Conservation (phyloP, 805 yeast genomes). For the Candida stauntonica region DNA sequence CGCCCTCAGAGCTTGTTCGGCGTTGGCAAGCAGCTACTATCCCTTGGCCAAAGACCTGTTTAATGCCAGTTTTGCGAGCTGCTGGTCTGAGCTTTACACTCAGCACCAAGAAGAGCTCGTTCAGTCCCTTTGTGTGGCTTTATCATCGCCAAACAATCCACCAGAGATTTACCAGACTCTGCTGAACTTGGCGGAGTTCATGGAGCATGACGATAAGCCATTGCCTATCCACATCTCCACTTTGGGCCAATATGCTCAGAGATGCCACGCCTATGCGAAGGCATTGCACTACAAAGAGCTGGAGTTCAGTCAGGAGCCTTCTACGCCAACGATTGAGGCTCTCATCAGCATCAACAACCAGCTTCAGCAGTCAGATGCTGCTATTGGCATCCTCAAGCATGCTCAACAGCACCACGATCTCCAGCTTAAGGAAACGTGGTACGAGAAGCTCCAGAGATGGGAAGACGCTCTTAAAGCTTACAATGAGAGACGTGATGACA, state of each 20-base stretch:
- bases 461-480: constrained; percentile 94
- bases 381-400: constrained; percentile 91
- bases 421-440: constrained; percentile 96
- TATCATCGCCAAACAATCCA: constrained; percentile 86
- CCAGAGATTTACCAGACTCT: constrained; percentile 93
- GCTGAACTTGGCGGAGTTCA: constrained; percentile 85
- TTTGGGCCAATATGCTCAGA: constrained; percentile 86
- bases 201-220: constrained; percentile 97
- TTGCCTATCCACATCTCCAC: constrained; percentile 88
- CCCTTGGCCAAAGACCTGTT: constrained; percentile 88
- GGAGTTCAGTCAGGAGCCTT: constrained; percentile 90
- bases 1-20: constrained; percentile 89
- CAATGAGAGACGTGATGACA: constrained; percentile 68
- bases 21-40: constrained; percentile 78
- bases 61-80: constrained; percentile 91
- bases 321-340: constrained; percentile 87
- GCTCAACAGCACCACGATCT: constrained; percentile 88
- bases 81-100: constrained; percentile 90
- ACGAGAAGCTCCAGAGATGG: constrained; percentile 95
- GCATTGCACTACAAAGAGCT: constrained; percentile 94
- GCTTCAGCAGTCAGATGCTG: constrained; percentile 95
- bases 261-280: constrained; percentile 96
- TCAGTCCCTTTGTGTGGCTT: constrained; percentile 77
- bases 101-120: constrained; percentile 88
- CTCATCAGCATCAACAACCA: constrained; percentile 90